Conservation (phyloP, 257 asterid species). For the Cruciata laevipes region DNA sequence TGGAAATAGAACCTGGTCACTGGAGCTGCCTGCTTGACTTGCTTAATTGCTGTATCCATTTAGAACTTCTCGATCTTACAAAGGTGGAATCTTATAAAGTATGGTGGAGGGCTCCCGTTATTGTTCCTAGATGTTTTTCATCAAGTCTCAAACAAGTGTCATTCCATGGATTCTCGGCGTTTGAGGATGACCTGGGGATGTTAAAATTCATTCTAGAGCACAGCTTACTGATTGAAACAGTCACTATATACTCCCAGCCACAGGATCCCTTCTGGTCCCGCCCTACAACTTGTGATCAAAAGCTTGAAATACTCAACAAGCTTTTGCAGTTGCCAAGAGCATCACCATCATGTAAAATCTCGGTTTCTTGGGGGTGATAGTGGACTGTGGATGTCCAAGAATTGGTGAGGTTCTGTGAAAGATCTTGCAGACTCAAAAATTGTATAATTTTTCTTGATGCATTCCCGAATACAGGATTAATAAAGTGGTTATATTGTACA, state of each 20-base stretch:
- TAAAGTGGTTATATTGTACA: no score
- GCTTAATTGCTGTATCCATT: background rate
- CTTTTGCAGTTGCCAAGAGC: background rate
- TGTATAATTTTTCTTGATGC: no score
- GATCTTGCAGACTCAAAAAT: background rate
- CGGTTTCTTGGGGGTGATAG: background rate
- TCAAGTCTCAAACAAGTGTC: background rate
- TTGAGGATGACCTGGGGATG: background rate
- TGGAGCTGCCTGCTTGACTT: background rate
- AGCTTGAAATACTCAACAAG: background rate
- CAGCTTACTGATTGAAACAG: background rate
- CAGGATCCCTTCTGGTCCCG: background rate
- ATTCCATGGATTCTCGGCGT: background rate
- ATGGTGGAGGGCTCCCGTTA: background rate
- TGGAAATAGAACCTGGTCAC: background rate
- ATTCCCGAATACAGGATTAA: no score
- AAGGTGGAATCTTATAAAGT: background rate
- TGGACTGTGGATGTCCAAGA: background rate
- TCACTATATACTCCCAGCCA: background rate
- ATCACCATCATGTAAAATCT: background rate
- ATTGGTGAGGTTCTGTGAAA: background rate
- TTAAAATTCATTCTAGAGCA: background rate
- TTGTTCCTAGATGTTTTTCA: background rate
- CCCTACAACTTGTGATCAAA: background rate
- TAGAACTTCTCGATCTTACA: background rate